phyloP scores from a whole-genome alignment of 1,284 basidiomycete genomes.

The Meira miltonrushii region DNA sequence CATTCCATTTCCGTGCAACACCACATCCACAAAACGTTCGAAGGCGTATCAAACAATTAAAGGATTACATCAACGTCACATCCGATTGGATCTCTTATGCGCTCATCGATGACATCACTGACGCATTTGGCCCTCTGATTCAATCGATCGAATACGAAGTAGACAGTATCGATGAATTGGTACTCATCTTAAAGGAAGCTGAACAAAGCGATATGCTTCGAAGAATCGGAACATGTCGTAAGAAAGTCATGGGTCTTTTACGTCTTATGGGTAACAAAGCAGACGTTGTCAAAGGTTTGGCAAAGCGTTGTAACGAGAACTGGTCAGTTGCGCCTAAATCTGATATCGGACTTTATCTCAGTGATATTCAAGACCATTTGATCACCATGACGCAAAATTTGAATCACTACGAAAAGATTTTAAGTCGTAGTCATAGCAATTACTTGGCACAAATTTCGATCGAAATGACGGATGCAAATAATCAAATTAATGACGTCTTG shows the following conservation, averaged over 20 bases:
- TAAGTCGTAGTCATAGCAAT: conserved; percentile 76
- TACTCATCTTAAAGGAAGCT: conserved; percentile 83
- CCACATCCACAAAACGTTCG: conserved; percentile 97
- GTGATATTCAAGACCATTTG: conserved; percentile 83
- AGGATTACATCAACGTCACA: conserved; percentile 97
- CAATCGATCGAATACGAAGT: conserved; percentile 99
- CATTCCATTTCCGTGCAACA: conserved; percentile 97
- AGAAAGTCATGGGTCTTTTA: conserved; percentile 98
- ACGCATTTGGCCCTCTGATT: conserved; percentile 96
- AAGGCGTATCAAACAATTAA: conserved; percentile 95
- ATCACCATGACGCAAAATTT: conserved; percentile 98
- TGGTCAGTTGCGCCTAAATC: conserved; percentile 97
- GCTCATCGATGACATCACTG: conserved; percentile 98
- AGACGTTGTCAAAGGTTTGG: conserved; percentile 96
- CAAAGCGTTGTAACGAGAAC: conserved; percentile 95
- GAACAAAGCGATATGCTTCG: conserved; percentile 75
- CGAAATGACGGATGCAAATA: conserved; percentile 83
- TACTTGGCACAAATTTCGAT: conserved; percentile 50
- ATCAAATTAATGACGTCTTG: conserved; percentile 95
- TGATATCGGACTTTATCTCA: conserved; percentile 92
- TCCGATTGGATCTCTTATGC: conserved; percentile 99
- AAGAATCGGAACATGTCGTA: conserved; percentile 87
- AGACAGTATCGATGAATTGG: conserved; percentile 96
- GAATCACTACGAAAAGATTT: conserved; percentile 42
- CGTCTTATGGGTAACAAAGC: conserved; percentile 97